Evolutionary conservation across 768 basidiomycete genomes (phyloP).

Genomic region (Crepidotus variabilis): DNA sequence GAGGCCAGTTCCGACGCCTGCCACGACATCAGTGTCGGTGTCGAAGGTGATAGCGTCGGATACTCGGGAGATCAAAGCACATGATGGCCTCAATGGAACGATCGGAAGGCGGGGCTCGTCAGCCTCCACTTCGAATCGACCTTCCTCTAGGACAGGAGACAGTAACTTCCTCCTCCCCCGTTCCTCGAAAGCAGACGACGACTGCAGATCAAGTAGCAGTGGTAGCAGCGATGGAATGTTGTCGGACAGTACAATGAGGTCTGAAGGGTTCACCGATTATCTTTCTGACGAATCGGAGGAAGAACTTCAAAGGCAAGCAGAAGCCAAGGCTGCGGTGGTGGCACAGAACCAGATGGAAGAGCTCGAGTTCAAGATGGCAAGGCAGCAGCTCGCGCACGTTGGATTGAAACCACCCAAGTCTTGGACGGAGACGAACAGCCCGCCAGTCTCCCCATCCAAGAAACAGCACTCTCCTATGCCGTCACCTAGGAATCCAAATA

Average conservation of each 20-base stretch:
- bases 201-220: conserved; percentile 55
- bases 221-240: conserved; percentile 60
- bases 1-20: conserved; percentile 41
- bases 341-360: conserved; percentile 83
- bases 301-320: conserved; percentile 82
- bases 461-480: conserved; percentile 6
- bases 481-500: conserved; percentile 9
- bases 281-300: conserved; percentile 91
- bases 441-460: conserved; percentile 12
- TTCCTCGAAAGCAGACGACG: conserved; percentile 29
- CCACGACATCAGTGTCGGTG: conserved; percentile 35
- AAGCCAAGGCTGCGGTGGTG: conserved; percentile 69
- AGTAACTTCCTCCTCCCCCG: conserved; percentile 24
- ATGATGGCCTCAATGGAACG: conserved; percentile 13
- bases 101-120: conserved; percentile 24
- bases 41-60: conserved; percentile 36
- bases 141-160: conserved; percentile 17
- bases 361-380: conserved; percentile 75
- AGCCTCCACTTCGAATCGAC: conserved; percentile 11
- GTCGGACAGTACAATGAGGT: conserved; percentile 76
- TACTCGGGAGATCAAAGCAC: conserved; percentile 20
- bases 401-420: conserved; percentile 74
- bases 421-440: conserved; percentile 59
- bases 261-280: conserved; percentile 89
- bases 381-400: conserved; percentile 72